phyloP scores from a whole-genome alignment of 179 eudicot species.

The Nepenthes alata region DNA sequence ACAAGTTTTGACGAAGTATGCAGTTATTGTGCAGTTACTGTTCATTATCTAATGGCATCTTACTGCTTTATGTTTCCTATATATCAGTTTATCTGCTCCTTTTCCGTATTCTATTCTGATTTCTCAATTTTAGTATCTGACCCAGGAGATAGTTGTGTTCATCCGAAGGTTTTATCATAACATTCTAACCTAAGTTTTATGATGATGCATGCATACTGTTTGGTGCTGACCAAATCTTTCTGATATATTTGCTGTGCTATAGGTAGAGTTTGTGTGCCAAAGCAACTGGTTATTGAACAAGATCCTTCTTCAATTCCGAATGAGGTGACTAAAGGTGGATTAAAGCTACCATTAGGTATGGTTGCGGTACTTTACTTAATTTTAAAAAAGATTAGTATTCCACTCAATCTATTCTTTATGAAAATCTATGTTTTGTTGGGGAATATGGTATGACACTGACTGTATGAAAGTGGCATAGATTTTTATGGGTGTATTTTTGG shows the following conservation, averaged over 20 bases:
- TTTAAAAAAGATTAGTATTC: too few relatives aligned
- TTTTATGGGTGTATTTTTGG: too few relatives aligned
- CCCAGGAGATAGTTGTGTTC: too few relatives aligned
- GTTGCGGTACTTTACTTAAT: background rate
- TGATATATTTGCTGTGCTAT: slow-evolving; percentile 8
- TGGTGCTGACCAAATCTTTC: background rate
- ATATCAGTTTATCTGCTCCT: background rate
- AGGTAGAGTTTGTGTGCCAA: slow-evolving; percentile 87
- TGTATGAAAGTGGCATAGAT: background rate
- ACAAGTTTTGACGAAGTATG: background rate
- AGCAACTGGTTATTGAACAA: slow-evolving; percentile 59
- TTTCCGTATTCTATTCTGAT: background rate
- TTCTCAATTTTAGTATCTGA: background rate
- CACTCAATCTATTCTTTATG: too few relatives aligned
- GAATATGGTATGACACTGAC: too few relatives aligned
- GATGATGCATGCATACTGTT: background rate
- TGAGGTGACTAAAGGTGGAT: slow-evolving; percentile 60
- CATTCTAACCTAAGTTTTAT: background rate
- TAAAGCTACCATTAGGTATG: slow-evolving; percentile 63
- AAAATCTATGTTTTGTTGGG: too few relatives aligned
- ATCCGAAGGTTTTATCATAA: background rate
- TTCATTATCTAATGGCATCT: background rate
- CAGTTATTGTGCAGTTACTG: background rate
- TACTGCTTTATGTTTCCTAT: background rate
- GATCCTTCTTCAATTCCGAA: slow-evolving; percentile 60